Conservation (phyloP, 2,329 filamentous ascomycete genomes). For the Penicillium crustosum region DNA sequence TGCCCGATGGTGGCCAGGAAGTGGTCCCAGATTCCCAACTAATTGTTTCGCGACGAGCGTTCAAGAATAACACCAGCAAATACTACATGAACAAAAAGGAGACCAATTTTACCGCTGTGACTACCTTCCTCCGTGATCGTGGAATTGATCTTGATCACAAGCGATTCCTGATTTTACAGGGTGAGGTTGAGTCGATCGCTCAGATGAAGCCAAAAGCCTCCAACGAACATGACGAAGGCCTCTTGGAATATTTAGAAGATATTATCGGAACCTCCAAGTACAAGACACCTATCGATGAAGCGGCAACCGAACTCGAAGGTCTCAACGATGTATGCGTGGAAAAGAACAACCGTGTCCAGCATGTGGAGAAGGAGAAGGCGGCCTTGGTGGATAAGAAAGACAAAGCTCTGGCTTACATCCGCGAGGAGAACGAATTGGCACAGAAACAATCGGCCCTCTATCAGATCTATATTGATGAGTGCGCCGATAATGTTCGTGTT, state of each 20-base stretch:
- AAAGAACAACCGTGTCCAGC: slow-evolving; percentile 92
- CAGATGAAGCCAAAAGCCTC: slow-evolving; percentile 98
- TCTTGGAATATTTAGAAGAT: slow-evolving; percentile 95
- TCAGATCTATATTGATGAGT: slow-evolving; percentile 86
- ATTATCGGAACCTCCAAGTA: slow-evolving; percentile 99
- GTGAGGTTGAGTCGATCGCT: slow-evolving; percentile 96
- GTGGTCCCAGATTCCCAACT: slow-evolving; percentile 81
- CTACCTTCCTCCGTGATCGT: slow-evolving; percentile 77
- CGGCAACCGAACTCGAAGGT: slow-evolving; percentile 82
- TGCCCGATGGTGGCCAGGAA: slow-evolving; percentile 71
- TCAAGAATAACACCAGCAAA: slow-evolving; percentile 97
- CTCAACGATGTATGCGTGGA: slow-evolving; percentile 94
- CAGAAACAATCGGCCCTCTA: slow-evolving; percentile 89
- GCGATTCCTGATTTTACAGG: slow-evolving; percentile 93
- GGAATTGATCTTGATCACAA: slow-evolving; percentile 98
- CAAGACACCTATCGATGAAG: slow-evolving; percentile 94
- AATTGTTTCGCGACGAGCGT: slow-evolving; percentile 85
- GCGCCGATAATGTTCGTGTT: slow-evolving; percentile 81
- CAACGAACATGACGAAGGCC: slow-evolving; percentile 92
- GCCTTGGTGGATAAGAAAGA: slow-evolving; percentile 94
- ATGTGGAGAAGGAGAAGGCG: slow-evolving; percentile 96
- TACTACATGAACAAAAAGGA: slow-evolving; percentile 93
- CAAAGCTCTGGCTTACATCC: slow-evolving; percentile 82
- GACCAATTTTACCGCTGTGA: slow-evolving; percentile 90
- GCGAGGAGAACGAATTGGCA: slow-evolving; percentile 88